These are phyloP conservation scores for Eucalyptus caleyi DNA, from an alignment of 345 rosid species.

Conservation along the genomic window DNA sequence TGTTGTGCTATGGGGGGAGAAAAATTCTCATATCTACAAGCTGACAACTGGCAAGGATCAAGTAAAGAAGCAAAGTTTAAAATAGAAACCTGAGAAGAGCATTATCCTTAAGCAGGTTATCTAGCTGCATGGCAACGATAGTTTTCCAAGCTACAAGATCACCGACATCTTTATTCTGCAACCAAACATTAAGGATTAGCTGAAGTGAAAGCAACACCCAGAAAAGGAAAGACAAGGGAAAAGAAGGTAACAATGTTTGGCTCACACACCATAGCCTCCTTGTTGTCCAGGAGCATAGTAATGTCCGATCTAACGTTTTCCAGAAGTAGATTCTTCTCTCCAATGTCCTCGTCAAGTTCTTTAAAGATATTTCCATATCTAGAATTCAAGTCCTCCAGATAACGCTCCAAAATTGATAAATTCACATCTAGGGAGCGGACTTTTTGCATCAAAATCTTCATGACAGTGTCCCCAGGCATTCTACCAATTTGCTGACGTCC, in stretches of 20 bases:
- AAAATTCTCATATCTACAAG: neutral
- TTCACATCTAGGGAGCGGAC: constrained; percentile 71
- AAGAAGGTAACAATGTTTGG: neutral
- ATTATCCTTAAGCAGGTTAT: constrained; percentile 31
- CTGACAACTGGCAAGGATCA: neutral
- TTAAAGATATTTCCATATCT: constrained; percentile 62
- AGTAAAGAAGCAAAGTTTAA: neutral
- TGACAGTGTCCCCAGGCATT: constrained; percentile 91
- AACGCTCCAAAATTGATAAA: constrained; percentile 75
- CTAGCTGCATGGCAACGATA: constrained; percentile 29
- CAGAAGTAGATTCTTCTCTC: constrained; percentile 30
- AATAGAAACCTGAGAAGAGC: constrained; percentile 39
- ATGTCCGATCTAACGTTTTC: constrained; percentile 46
- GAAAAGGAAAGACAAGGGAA: neutral
- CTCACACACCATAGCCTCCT: constrained; percentile 37
- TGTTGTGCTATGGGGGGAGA: neutral
- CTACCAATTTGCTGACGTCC: constrained; percentile 71
- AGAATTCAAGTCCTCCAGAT: constrained; percentile 72
- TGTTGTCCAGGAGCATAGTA: constrained; percentile 24
- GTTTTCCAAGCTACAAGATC: constrained; percentile 72
- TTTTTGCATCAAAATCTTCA: constrained; percentile 91
- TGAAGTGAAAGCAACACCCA: neutral
- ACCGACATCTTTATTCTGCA: constrained; percentile 54
- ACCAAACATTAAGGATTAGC: neutral
- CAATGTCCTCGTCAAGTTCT: constrained; percentile 58